These are phyloP conservation scores for Spraguea lophii DNA, from an alignment of 371 early-diverging fungal species.

Conservation along the genomic window DNA sequence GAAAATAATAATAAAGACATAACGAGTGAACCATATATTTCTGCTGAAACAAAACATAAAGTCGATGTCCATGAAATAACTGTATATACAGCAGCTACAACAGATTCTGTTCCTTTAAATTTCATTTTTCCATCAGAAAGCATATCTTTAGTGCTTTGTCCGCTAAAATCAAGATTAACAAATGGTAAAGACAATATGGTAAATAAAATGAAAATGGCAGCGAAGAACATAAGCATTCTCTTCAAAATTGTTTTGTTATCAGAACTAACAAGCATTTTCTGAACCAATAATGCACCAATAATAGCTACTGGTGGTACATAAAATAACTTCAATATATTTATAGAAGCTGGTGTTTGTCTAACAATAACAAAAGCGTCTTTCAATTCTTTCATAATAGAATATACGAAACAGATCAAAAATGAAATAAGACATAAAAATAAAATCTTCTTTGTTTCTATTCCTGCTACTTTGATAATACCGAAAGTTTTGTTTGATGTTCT, in stretches of 20 bases:
- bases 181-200: conserved; percentile 26
- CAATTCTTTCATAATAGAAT: conserved; percentile 46
- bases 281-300: conserved; percentile 17
- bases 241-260: conserved; percentile 17
- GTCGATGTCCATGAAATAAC: conserved; percentile 43
- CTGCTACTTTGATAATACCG: no score
- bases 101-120: conserved; percentile 17
- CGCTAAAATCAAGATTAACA: conserved; percentile 26
- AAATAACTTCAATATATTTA: conserved; percentile 38
- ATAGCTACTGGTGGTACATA: conserved; percentile 27
- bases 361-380: conserved; percentile 46
- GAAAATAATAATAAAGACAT: conserved; percentile 43
- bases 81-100: conserved; percentile 34
- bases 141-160: conserved; percentile 25
- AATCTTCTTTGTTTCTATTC: no score
- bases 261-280: neutral
- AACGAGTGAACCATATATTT: conserved; percentile 45
- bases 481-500: no score
- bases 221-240: conserved; percentile 20
- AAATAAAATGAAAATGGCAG: conserved; percentile 23
- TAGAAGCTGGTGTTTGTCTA: conserved; percentile 42
- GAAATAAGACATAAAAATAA: no score
- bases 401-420: conserved; percentile 41
- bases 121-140: conserved; percentile 35
- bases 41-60: conserved; percentile 41